Conservation (phyloP, 768 basidiomycete genomes). For the Leucosporidium yakuticum region DNA sequence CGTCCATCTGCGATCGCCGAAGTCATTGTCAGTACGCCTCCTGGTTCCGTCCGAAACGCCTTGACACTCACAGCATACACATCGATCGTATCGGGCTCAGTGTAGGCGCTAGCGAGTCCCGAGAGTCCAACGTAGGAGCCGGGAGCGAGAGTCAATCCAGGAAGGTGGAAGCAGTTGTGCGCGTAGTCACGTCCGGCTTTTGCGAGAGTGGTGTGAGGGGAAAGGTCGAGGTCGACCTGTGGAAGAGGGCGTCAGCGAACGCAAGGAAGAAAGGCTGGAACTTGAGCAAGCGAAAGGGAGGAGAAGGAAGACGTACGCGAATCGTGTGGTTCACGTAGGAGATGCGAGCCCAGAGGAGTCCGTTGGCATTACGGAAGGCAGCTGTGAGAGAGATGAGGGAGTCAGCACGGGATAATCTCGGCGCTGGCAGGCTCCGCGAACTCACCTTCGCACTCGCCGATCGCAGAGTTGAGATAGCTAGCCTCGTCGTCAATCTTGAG, state of each 20-base stretch:
- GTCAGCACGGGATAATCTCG: too few relatives aligned
- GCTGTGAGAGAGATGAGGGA: neutral
- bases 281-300: neutral
- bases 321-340: constrained; percentile 34
- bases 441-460: constrained; percentile 36
- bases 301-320: constrained; percentile 16
- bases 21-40: neutral
- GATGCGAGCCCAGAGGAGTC: constrained; percentile 38
- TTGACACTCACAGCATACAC: constrained; percentile 33
- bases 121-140: constrained; percentile 33
- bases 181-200: constrained; percentile 36
- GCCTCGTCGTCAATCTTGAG: constrained; percentile 31
- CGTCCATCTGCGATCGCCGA: constrained; percentile 18
- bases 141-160: constrained; percentile 26
- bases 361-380: constrained; percentile 37
- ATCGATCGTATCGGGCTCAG: constrained; percentile 38
- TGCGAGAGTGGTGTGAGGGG: constrained; percentile 37
- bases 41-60: neutral
- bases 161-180: constrained; percentile 38
- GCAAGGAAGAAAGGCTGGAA: neutral
- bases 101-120: constrained; percentile 34
- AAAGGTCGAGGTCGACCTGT: constrained; percentile 38
- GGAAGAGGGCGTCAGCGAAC: neutral
- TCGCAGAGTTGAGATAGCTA: constrained; percentile 28
- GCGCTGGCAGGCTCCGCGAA: too few relatives aligned